phyloP scores from a whole-genome alignment of 2,329 filamentous ascomycete genomes.

The Alternaria ventricosa region DNA sequence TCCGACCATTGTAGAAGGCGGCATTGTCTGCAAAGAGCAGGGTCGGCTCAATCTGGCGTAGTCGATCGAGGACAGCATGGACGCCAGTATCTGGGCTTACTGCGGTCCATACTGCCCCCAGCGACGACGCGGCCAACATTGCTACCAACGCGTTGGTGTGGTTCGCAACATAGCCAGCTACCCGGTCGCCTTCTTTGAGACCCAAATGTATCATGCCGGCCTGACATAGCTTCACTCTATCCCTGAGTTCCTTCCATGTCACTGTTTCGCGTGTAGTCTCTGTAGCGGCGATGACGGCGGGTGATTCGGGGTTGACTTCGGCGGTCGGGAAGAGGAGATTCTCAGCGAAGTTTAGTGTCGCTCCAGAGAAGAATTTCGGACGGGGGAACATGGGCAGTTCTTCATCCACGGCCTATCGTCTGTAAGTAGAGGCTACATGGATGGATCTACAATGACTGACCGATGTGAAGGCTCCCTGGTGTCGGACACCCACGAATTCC shows the following conservation, averaged over 20 bases:
- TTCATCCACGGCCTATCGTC: conserved; percentile 69
- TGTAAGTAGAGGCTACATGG: conserved; percentile 14
- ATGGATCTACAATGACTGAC: conserved; percentile 51
- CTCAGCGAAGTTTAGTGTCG: conserved; percentile 89
- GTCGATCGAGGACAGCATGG: conserved; percentile 84
- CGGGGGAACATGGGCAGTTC: conserved; percentile 80
- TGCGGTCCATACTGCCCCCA: conserved; percentile 91
- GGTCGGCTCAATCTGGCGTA: conserved; percentile 83
- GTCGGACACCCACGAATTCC: conserved; percentile 78
- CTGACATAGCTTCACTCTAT: conserved; percentile 76
- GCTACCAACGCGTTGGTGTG: conserved; percentile 86
- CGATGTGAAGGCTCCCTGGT: conserved; percentile 67
- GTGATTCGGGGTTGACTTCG: conserved; percentile 62
- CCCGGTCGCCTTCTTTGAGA: conserved; percentile 66
- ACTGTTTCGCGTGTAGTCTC: conserved; percentile 71
- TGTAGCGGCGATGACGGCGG: conserved; percentile 81
- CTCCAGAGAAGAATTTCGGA: conserved; percentile 81
- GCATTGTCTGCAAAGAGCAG: conserved; percentile 88
- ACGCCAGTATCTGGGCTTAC: conserved; percentile 93
- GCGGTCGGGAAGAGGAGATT: conserved; percentile 83
- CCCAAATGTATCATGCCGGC: conserved; percentile 71
- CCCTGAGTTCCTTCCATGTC: conserved; percentile 81
- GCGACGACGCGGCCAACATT: conserved; percentile 80
- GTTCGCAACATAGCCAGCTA: conserved; percentile 83
- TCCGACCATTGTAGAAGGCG: conserved; percentile 88